Evolutionary conservation across 2,329 filamentous ascomycete species (phyloP).

Genomic region (Aspergillus spinulosporus): DNA sequence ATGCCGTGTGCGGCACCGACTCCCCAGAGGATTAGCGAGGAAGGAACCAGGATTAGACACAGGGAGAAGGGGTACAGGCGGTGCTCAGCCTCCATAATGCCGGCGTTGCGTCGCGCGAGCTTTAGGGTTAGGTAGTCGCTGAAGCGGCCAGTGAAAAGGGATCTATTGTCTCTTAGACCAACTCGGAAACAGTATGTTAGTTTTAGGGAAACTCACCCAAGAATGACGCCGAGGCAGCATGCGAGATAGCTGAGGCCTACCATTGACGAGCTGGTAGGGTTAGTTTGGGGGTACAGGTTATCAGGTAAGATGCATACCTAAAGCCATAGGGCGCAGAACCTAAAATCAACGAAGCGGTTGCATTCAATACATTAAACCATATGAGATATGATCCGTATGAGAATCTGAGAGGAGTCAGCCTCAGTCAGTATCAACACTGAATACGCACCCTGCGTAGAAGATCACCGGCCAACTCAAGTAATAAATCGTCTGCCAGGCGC

Average conservation of each 20-base stretch:
- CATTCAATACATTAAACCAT: constrained; percentile 45
- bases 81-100: constrained; percentile 45
- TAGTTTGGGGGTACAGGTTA: constrained; percentile 10
- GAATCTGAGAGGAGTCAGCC: constrained; percentile 27
- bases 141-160: constrained; percentile 41
- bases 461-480: constrained; percentile 42
- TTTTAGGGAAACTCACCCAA: too few species aligned
- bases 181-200: not conserved
- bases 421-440: not conserved
- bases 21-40: constrained; percentile 41
- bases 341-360: constrained; percentile 40
- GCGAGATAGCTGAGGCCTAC: constrained; percentile 42
- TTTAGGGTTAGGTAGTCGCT: constrained; percentile 43
- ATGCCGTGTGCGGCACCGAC: constrained; percentile 45
- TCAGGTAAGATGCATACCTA: constrained; percentile 20
- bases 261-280: constrained; percentile 35
- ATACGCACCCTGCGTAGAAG: constrained; percentile 38
- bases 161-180: constrained; percentile 23
- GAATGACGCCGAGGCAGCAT: constrained; percentile 35
- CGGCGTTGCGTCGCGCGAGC: constrained; percentile 42
- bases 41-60: constrained; percentile 38
- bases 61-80: constrained; percentile 43
- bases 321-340: constrained; percentile 40
- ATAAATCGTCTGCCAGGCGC: constrained; percentile 35
- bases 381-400: constrained; percentile 43